Evolutionary conservation across 2,329 filamentous ascomycete genomes (phyloP).

Genomic region (Paraphaeosphaeria minitans): DNA sequence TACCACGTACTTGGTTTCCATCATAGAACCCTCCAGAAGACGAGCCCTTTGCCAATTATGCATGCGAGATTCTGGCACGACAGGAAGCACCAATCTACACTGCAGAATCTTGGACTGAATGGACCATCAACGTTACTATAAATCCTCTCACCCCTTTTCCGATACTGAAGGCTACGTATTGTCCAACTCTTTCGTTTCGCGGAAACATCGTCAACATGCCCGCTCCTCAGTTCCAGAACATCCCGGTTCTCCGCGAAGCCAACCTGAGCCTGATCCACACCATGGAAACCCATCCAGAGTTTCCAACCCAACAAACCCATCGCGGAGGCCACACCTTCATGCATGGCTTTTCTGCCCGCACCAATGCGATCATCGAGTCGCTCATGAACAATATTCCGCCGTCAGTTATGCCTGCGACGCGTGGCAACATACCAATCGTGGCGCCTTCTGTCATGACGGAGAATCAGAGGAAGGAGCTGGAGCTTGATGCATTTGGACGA

Average conservation of each 20-base stretch:
- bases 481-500: conserved; percentile 18
- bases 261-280: conserved; percentile 19
- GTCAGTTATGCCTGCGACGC: conserved; percentile 18
- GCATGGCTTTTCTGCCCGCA: conserved; percentile 21
- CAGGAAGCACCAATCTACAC: not conserved
- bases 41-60: not conserved
- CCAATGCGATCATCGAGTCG: conserved; percentile 20
- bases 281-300: conserved; percentile 20
- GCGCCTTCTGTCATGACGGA: conserved; percentile 14
- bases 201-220: not conserved
- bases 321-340: conserved; percentile 22
- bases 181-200: not conserved
- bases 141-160: not conserved
- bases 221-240: not conserved
- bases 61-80: not conserved
- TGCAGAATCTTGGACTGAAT: not conserved
- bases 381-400: conserved; percentile 16
- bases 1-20: not conserved
- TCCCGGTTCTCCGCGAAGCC: conserved; percentile 12
- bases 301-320: conserved; percentile 11
- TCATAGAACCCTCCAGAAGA: not conserved
- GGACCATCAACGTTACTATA: not conserved
- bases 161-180: not conserved
- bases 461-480: conserved; percentile 16
- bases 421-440: conserved; percentile 11